A percentile compares a stretch with the other conserved stretches of the same genome.
These are phyloP conservation scores for Aspergillus hancockii DNA, from an alignment of 495 filamentous ascomycete genomes.

Conservation along the genomic window DNA sequence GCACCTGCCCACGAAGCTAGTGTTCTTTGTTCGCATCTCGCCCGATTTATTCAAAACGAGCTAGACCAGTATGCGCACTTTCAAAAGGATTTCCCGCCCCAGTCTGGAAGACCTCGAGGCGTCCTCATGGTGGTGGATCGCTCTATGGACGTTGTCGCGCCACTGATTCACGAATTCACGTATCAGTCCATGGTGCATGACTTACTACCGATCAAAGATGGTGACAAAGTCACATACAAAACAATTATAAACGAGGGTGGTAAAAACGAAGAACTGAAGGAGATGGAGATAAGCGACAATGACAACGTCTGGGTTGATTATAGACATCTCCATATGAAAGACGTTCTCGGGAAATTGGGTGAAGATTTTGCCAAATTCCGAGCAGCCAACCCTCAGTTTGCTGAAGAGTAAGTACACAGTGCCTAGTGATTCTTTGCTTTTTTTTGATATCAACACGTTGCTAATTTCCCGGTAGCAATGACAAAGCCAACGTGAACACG, in stretches of 20 bases:
- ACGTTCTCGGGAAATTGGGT: constrained; percentile 91
- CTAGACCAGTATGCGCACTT: constrained; percentile 82
- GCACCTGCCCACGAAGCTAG: constrained; percentile 79
- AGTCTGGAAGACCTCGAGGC: constrained; percentile 75
- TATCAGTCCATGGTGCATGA: constrained; percentile 99
- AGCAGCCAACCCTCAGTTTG: constrained; percentile 90
- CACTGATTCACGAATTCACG: constrained; percentile 92
- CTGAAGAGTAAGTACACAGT: constrained; percentile 56
- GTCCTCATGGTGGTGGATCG: constrained; percentile 86
- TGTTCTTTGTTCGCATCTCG: constrained; percentile 82
- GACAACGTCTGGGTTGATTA: constrained; percentile 94
- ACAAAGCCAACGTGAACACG: constrained; percentile 75
- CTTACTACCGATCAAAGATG: constrained; percentile 81
- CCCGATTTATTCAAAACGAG: constrained; percentile 88
- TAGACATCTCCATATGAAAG: constrained; percentile 94
- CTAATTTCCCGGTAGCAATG: constrained; percentile 39
- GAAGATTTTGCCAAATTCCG: constrained; percentile 90
- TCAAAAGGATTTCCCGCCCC: constrained; percentile 81
- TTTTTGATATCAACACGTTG: constrained; percentile 2
- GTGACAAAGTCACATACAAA: constrained; percentile 83
- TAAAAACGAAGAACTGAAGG: constrained; percentile 70
- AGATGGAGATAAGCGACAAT: constrained; percentile 85
- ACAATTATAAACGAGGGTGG: constrained; percentile 72
- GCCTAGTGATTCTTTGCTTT: not conserved
- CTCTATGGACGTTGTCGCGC: constrained; percentile 86